Percentiles rank a stretch among this genome's conserved stretches.
phyloP scores from a whole-genome alignment of 106 monocot species.

The Acanthochlamys bracteata region DNA sequence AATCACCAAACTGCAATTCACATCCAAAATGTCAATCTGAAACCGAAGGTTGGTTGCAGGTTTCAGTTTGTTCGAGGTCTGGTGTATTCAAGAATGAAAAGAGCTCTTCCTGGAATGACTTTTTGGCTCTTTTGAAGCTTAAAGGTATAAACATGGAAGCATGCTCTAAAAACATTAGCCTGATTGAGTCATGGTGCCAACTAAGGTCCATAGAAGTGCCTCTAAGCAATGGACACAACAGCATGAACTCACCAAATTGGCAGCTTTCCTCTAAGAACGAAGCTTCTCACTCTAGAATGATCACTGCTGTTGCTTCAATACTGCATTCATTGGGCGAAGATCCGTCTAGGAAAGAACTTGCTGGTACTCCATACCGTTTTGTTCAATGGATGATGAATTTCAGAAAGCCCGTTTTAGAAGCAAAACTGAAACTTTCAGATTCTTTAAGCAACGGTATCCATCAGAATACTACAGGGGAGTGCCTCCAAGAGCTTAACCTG shows the following conservation, averaged over 20 bases:
- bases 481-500: slow-evolving; percentile 48
- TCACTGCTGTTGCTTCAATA: slow-evolving; percentile 52
- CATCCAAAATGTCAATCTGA: slow-evolving; percentile 13
- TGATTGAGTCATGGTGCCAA: slow-evolving; percentile 58
- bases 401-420: slow-evolving; percentile 42
- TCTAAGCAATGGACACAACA: slow-evolving; percentile 26
- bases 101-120: slow-evolving; percentile 49
- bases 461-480: slow-evolving; percentile 5
- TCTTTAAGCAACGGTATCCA: background rate
- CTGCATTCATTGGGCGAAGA: slow-evolving; percentile 68
- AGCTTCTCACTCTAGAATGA: slow-evolving; percentile 35
- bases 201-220: slow-evolving; percentile 24
- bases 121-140: slow-evolving; percentile 46
- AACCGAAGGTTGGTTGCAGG: slow-evolving; percentile 41
- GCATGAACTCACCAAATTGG: slow-evolving; percentile 16
- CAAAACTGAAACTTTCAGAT: slow-evolving; percentile 28
- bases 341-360: slow-evolving; percentile 63
- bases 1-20: slow-evolving; percentile 15
- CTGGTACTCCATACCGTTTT: slow-evolving; percentile 74
- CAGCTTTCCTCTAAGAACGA: slow-evolving; percentile 12
- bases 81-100: slow-evolving; percentile 53
- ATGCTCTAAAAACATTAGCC: background rate
- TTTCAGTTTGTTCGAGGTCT: slow-evolving; percentile 40
- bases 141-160: slow-evolving; percentile 34
- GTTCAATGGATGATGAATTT: slow-evolving; percentile 87